Evolutionary conservation across 176 grass and related monocot species (phyloP), one percentile per base, ranked within the genome.

Genomic region (Carex cristatella): DNA sequence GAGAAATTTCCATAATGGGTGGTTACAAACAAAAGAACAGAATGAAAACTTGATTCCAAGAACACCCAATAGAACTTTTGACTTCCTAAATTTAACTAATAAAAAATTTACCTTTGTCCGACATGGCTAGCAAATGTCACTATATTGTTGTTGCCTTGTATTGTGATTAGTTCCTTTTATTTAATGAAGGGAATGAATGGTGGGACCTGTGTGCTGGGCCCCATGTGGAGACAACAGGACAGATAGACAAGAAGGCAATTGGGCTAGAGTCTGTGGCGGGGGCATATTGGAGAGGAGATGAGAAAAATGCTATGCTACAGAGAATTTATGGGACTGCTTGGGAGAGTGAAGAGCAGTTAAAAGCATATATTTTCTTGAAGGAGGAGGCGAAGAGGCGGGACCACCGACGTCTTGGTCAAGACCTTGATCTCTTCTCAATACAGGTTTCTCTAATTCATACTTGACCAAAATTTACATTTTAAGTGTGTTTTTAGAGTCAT

Each of bases 161-260:
- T 57, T 27, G 51, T 78, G 27, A 78, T 78, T 32, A 32, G 51
- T 31, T 19, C 44, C 60, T 83, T 81, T 71, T 74, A 55, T 76
- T 55, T 66, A 46, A 18, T 75, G 61, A 62, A 99, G 96, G 96
- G 78, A 92, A 99, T 87, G 96, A 99, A 85, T 99, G 96, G 96
- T 99, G 96, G 96, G 96, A 99, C 89, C 90, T 95, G 18, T 99
- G 96, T 87, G 96, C 96, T 32, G 96, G 96, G 66, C 96, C 96
- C 70, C 96, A 95, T 81, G 96, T 99, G 9, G 93, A 95, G 19
- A 90, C 96, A 15, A 99, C 96, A 86, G 96, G 96, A 56, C 74
- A 89, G 60, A 99, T 99, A 70, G 31, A 92, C 31, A 92, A 92
- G 56, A 99, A 88, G 33, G 96, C 96, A 86, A 57, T 99, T 63